Base-by-base conservation (phyloP, 2,329 filamentous ascomycete genomes). In the Colletotrichum salicis region DNA sequence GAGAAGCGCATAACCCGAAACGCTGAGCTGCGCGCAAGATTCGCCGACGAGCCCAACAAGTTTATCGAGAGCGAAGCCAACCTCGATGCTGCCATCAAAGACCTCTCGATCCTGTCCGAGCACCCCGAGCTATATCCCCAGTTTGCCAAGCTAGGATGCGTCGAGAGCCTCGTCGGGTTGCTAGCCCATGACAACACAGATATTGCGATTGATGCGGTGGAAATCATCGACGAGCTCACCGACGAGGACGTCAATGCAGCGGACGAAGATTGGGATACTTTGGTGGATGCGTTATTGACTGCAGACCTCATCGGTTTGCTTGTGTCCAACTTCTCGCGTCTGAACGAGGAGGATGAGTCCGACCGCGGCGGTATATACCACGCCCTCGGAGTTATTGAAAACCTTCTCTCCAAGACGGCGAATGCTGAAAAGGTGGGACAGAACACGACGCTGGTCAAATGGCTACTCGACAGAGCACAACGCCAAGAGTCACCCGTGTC, bases 111-210 rank as follows among this genome's bases (percentile, higher is more conserved):
- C 75, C 85, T 99, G 1, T 91, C 93, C 5, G 95, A 99, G 77
- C 94, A 98, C 79, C 88, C 95, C 3, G 92, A 93, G 72, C 87
- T 97, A 24, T 98, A 96, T 80, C 85, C 85, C 13, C 94, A 97
- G 73, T 95, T 97, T 77, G 91, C 92, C 37, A 91, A 90, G 75
- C 85, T 95, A 63, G 93, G 93, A 24, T 93, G 91, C 71, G 90
- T 91, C 0, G 89, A 83, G 5, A 95, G 92, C 66, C 82, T 99
- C 62, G 94, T 97, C 1, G 90, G 92, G 2, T 83, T 99, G 64
- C 85, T 99, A 60, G 92, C 96, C 19, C 96, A 99, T 80, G 96
- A 99, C 77, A 99, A 99, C 80, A 96, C 95, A 0, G 96, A 99
- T 78, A 97, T 99, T 75, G 95, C 96, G 12, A 97, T 98, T 76